Evolutionary conservation across 1,284 basidiomycete species (phyloP).

Genomic region (Thelephora terrestris): DNA sequence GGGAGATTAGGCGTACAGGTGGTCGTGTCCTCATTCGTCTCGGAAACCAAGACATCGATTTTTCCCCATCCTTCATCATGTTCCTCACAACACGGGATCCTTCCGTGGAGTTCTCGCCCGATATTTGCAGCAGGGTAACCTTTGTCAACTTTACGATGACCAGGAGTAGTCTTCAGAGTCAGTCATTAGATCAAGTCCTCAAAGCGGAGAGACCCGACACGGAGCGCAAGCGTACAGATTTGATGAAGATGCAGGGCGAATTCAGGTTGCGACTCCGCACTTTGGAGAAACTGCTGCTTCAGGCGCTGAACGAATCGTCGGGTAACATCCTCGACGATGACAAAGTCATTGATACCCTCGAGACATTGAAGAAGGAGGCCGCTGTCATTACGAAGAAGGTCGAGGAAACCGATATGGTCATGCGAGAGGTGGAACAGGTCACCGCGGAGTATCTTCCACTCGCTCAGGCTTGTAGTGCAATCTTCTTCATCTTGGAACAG

Average conservation of each 20-base stretch:
- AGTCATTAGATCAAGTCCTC: slow-evolving; percentile 94
- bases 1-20: slow-evolving; percentile 90
- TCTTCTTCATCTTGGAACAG: slow-evolving; percentile 97
- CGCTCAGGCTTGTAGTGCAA: slow-evolving; percentile 92
- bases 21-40: slow-evolving; percentile 96
- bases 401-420: slow-evolving; percentile 94
- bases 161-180: slow-evolving; percentile 93
- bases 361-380: slow-evolving; percentile 95
- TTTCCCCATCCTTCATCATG: slow-evolving; percentile 98
- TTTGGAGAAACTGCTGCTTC: slow-evolving; percentile 87
- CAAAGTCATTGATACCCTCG: slow-evolving; percentile 96
- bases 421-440: slow-evolving; percentile 94
- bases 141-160: slow-evolving; percentile 99
- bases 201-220: slow-evolving; percentile 96
- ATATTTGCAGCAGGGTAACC: slow-evolving; percentile 97
- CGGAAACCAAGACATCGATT: slow-evolving; percentile 99
- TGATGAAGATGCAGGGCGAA: slow-evolving; percentile 98
- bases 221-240: slow-evolving; percentile 93
- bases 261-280: slow-evolving; percentile 90
- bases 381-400: slow-evolving; percentile 95
- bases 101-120: slow-evolving; percentile 94
- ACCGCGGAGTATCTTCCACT: slow-evolving; percentile 92
- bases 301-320: slow-evolving; percentile 93
- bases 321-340: slow-evolving; percentile 99
- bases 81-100: slow-evolving; percentile 97